Evolutionary conservation across 1,284 basidiomycete genomes (phyloP), one percentile per base, ranked within the genome.

Genomic region (Tilletia walkeri): DNA sequence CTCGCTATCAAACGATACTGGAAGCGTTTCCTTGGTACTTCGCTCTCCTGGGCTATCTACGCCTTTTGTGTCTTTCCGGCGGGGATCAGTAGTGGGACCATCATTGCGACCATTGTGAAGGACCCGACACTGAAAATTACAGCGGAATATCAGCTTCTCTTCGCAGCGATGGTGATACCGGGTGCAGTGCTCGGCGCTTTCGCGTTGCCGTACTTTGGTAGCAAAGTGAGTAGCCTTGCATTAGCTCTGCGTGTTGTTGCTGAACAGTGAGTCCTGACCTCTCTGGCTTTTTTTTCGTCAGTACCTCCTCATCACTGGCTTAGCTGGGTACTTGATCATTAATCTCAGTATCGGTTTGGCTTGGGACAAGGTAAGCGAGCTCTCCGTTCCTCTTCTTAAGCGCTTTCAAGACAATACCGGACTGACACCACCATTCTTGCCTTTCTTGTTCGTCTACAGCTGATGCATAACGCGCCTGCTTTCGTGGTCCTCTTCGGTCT

Each of bases 51-150:
- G 67, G 20, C 54, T 10, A 30, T 56, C 36, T 92, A 91, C 79
- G 90, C 91, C 82, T 90, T 90, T 70, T 89, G 91, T 36, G 89
- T 89, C 1, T 91, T 91, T 81, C 90, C 91, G 0, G 91, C 91
- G 76, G 89, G 89, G 18, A 87, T 84, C 47, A 84, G 81, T 67
- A 69, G 63, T 30, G 71, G 67, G n/a, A 75, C 71, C 47, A 75
- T 73, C 45, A 77, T 76, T 50, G 45, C 66, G 88, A 89, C 68
- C 85, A 88, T 70, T 78, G 88, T 69, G 85, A 86, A 14, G 84
- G 87, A 76, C 85, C 90, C 81, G 88, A 88, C 84, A 73, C 81
- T 72, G 69, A 63, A 73, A 34, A 47, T 67, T 16, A 76, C 76
- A 1, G 89, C 88, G 2, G 90, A 91, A 79, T 92, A 88, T 87